phyloP scores from a whole-genome alignment of 73 alveolate species.

The Urostyla sp. region DNA sequence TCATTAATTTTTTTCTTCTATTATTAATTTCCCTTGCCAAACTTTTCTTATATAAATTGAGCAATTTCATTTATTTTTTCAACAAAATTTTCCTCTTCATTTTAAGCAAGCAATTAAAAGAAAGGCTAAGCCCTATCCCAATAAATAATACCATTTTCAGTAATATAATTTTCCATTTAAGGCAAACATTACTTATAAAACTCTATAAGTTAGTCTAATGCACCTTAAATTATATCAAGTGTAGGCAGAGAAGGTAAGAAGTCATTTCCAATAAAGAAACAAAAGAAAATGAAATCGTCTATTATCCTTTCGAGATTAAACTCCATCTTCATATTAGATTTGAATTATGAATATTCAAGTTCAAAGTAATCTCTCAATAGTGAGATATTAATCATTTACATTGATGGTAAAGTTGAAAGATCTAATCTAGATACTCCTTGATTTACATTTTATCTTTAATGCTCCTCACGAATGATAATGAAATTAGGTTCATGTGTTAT shows the following conservation, averaged over 20 bases:
- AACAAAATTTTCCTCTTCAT: slow-evolving; percentile 78
- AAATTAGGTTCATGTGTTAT: slow-evolving; percentile 92
- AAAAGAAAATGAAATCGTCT: slow-evolving; percentile 97
- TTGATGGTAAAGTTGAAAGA: slow-evolving; percentile 72
- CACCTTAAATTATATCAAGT: slow-evolving; percentile 93
- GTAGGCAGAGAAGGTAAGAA: slow-evolving; percentile 95
- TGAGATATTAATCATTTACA: slow-evolving; percentile 83
- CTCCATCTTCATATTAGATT: slow-evolving; percentile 74
- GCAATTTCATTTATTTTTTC: slow-evolving; percentile 62
- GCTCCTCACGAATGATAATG: slow-evolving; percentile 95
- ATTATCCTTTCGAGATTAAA: slow-evolving; percentile 93
- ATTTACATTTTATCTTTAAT: slow-evolving; percentile 52
- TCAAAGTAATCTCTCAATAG: slow-evolving; percentile 94
- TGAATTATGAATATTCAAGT: slow-evolving; percentile 81
- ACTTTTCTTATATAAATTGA: slow-evolving; percentile 68
- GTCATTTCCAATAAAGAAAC: slow-evolving; percentile 98
- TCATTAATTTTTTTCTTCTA: background rate
- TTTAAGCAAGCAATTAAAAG: slow-evolving; percentile 74
- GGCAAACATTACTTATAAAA: slow-evolving; percentile 88
- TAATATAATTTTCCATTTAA: slow-evolving; percentile 86
- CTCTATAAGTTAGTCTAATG: slow-evolving; percentile 91
- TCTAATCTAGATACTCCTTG: slow-evolving; percentile 73
- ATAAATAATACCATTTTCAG: slow-evolving; percentile 91
- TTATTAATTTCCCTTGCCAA: slow-evolving; percentile 55
- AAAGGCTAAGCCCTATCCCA: slow-evolving; percentile 90